These are phyloP conservation scores for Citrus trifoliata DNA, from an alignment of 345 rosid genomes.

Conservation along the genomic window DNA sequence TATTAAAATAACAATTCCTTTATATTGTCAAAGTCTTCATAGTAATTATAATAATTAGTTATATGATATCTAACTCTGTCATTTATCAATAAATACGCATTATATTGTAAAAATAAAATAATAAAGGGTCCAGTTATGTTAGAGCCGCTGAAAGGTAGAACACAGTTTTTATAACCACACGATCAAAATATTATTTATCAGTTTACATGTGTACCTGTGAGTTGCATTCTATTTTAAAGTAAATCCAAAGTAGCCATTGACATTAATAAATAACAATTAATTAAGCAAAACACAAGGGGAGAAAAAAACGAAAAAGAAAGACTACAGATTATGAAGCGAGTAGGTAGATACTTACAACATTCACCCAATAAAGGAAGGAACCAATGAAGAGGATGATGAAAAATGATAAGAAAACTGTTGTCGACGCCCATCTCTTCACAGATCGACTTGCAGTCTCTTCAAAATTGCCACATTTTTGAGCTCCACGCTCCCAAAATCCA, in stretches of 20 bases:
- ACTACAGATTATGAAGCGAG: neutral
- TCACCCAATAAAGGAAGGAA: slow-evolving; percentile 26
- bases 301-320: too few species aligned
- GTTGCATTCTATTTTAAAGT: too few species aligned
- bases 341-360: slow-evolving; percentile 25
- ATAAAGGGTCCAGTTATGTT: too few species aligned
- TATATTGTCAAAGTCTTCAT: neutral
- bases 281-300: neutral
- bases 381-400: slow-evolving; percentile 29
- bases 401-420: slow-evolving; percentile 25
- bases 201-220: too few species aligned
- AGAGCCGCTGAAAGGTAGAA: too few species aligned
- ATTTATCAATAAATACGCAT: too few species aligned
- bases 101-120: too few species aligned
- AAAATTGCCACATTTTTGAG: neutral
- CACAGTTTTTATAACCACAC: too few species aligned
- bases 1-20: neutral
- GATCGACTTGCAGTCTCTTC: neutral
- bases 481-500: neutral
- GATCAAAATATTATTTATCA: too few species aligned
- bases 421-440: slow-evolving; percentile 27
- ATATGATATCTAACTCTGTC: neutral
- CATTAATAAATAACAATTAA: neutral
- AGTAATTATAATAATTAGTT: neutral
- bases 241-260: too few species aligned